Base-by-base conservation (phyloP, 345 rosid genomes). In the Dovyalis caffra region DNA sequence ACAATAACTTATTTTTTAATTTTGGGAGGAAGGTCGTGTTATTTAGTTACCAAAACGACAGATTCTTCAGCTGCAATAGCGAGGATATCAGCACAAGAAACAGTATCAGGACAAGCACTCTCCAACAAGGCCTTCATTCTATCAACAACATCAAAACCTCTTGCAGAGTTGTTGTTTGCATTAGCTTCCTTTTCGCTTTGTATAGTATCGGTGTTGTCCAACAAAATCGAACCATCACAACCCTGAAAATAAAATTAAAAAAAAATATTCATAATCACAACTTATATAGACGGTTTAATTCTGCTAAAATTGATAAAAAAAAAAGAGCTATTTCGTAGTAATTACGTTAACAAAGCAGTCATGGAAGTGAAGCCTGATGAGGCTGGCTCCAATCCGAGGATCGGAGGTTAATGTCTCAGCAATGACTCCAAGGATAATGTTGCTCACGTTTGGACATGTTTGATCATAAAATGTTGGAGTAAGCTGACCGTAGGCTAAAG, bases 171-270 rank as follows among this genome's bases (percentile, higher is more conserved):
- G 51, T 75, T 83, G 45, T 88, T 90, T 8, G 88, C 84, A 45
- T 15, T 0, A 2, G 93, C 86, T 62, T 83, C 84, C 77, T 90
- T 90, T 77, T 90, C 91, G 6, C 84, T 80, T 3, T 65, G 28
- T 57, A 85, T 81, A 4, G 88, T 76, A 8, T 70, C 61, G 4
- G 72, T 71, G 61, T 80, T 77, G 77, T 90, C 91, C 57, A 90
- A 77, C 79, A 90, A 35, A 51, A 88, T 58, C 4, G 93, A 88
- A 25, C 76, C 90, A 72, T 90, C 91, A 57, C 93, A 90, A 12
- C 79, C 79, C 79, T 76, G 60, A 32, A 76, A 32, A 45, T 2
- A 25, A 40, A 10, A 4, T 26, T 7, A 62, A 8, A 7, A 35
- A 35, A 7, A 1, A 35, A 35, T 35, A 7, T 35, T 35, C 8